These are phyloP conservation scores for Candida pseudofarinosa DNA, from an alignment of 805 yeast genomes.

Conservation along the genomic window DNA sequence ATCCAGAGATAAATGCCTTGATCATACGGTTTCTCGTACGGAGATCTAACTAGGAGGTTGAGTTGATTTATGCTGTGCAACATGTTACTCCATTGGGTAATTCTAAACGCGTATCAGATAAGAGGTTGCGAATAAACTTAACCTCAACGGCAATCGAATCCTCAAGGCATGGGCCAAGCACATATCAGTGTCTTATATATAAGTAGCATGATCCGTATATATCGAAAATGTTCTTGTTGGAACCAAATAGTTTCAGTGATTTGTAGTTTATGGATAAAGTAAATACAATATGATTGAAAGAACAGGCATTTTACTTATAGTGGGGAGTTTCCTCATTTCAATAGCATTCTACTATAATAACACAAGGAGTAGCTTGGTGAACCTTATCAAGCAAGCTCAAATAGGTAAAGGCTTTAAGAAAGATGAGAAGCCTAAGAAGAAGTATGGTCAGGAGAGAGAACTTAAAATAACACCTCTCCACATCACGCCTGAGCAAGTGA, in stretches of 20 bases:
- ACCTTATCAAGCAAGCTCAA: not conserved
- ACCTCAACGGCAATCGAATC: not conserved
- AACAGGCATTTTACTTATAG: constrained; percentile 3
- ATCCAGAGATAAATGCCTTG: not conserved
- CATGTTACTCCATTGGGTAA: not conserved
- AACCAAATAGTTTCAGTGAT: not conserved
- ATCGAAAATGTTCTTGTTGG: not conserved
- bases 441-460: constrained; percentile 3
- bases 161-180: not conserved
- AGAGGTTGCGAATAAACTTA: not conserved
- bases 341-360: constrained; percentile 13
- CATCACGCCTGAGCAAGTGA: constrained; percentile 65
- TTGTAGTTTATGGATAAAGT: not conserved
- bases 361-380: constrained; percentile 5
- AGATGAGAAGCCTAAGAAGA: not conserved
- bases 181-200: not conserved
- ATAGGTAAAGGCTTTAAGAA: not conserved
- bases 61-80: not conserved
- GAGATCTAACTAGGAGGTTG: too few species aligned
- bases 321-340: constrained; percentile 10
- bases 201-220: not conserved
- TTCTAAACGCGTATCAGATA: not conserved
- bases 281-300: not conserved
- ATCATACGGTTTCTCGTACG: not conserved
- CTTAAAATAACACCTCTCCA: constrained; percentile 54